Base-by-base conservation (phyloP, 169 alveolate species). In the Plasmodium gonderi region DNA sequence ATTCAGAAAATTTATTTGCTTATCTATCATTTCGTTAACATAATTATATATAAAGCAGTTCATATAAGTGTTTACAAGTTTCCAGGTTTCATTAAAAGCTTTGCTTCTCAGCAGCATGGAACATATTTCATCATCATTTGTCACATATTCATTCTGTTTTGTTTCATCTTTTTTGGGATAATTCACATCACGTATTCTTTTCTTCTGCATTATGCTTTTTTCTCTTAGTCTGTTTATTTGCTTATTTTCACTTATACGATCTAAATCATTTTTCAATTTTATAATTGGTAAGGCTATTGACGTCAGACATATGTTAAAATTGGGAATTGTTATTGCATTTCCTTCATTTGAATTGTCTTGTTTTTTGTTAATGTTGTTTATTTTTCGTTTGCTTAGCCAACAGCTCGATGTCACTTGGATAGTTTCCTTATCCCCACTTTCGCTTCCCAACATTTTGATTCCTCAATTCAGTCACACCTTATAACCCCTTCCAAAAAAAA, bases 21-120 rank as follows among this genome's bases (percentile, higher is more conserved):
- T 82, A 31, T 82, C 44, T 33, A 82, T 75, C 72, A 82, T 82
- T 14, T 82, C 75, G 77, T 49, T 82, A 44, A 82, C 76, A 40
- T 26, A 68, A 42, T 82, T 82, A 60, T 82, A 82, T n/a, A 82
- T 75, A 82, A 69, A 82, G 64, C 83, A 82, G 11, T 82, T 82
- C 92, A 82, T 69, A 75, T 44, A 82, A 40, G 42, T 44, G 44
- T 82, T 82, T 33, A 82, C 3, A 26, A 45, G 9, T 26, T 54
- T 69, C 92, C 92, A 82, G 1, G 92, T 82, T 23, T 82, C 92
- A 42, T 82, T 82, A 23, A 82, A 74, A 3, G 92, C 92, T 40
- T 82, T 82, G 77, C 92, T 82, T 29, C 92, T 47, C 20, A 69
- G 60, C 23, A 82, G 38, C 23, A 82, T 44, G 26, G 92, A 82